Conservation (phyloP, 2,329 filamentous ascomycete genomes). For the Stachybotrys chlorohalonatus region DNA sequence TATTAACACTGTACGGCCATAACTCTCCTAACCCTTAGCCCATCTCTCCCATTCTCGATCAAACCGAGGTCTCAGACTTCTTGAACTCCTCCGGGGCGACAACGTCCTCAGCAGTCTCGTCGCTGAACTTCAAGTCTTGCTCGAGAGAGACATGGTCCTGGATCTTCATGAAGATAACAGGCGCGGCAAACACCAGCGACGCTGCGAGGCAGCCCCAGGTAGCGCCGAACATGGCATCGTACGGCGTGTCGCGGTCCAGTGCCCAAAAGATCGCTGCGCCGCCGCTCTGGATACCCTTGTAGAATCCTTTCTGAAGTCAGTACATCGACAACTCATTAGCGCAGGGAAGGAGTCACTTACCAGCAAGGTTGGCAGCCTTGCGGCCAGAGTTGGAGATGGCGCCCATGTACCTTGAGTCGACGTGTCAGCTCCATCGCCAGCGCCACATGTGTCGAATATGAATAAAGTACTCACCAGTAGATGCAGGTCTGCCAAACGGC, state of each 20-base stretch:
- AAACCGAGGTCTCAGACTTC: not conserved
- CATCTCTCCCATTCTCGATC: not conserved
- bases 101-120: conserved; percentile 72
- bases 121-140: conserved; percentile 75
- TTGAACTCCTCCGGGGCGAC: not conserved
- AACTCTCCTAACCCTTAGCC: not conserved
- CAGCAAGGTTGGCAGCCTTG: conserved; percentile 84
- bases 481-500: conserved; percentile 83
- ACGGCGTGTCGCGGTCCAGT: conserved; percentile 36
- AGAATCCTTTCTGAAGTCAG: conserved; percentile 67
- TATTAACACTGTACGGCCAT: not conserved
- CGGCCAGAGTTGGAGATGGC: conserved; percentile 86
- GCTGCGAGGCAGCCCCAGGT: conserved; percentile 67
- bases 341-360: conserved; percentile 62
- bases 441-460: conserved; percentile 10
- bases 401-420: conserved; percentile 67
- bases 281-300: conserved; percentile 73
- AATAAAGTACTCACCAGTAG: conserved; percentile 69
- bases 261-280: conserved; percentile 48
- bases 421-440: not conserved
- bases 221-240: conserved; percentile 60
- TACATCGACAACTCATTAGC: conserved; percentile 34
- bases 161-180: conserved; percentile 71
- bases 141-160: conserved; percentile 73
- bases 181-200: conserved; percentile 68